These are phyloP conservation scores for Cydonia oblonga DNA, from an alignment of 331 rosid genomes.

Conservation along the genomic window DNA sequence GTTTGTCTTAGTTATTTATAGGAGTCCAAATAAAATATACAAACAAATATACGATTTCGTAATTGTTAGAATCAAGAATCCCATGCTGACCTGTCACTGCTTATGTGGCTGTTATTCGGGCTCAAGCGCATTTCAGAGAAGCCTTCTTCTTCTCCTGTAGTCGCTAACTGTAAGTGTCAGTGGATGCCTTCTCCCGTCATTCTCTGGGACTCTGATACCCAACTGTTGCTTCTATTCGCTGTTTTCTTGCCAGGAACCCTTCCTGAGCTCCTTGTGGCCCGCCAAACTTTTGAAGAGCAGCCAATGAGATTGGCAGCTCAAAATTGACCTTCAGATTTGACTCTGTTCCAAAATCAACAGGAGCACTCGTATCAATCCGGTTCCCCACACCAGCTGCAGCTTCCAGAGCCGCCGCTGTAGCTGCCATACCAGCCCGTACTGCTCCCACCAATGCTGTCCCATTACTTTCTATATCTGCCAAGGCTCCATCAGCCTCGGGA, in stretches of 20 bases:
- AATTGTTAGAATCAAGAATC: too few relatives aligned
- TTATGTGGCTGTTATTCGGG: not conserved
- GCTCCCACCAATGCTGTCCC: constrained; percentile 16
- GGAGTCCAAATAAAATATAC: too few relatives aligned
- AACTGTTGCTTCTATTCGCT: constrained; percentile 56
- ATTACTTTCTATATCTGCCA: constrained; percentile 19
- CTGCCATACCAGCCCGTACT: constrained; percentile 43
- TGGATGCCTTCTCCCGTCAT: constrained; percentile 58
- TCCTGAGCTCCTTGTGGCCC: constrained; percentile 67
- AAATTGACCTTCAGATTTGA: constrained; percentile 63
- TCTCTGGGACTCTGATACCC: constrained; percentile 67
- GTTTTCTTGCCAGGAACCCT: constrained; percentile 68
- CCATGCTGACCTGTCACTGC: too few relatives aligned
- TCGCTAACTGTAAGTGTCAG: constrained; percentile 69
- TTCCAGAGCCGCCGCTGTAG: constrained; percentile 71
- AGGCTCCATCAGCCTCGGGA: constrained; percentile 17
- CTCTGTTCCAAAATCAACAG: constrained; percentile 79
- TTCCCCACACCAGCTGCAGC: constrained; percentile 96
- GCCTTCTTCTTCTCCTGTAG: constrained; percentile 85
- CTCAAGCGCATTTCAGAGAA: constrained; percentile 37
- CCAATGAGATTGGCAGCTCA: constrained; percentile 77
- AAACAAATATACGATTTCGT: too few relatives aligned
- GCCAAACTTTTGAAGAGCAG: constrained; percentile 68
- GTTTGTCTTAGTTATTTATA: too few relatives aligned
- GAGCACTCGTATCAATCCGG: constrained; percentile 73